These are phyloP conservation scores for Entonaema liquescens DNA, from an alignment of 495 filamentous ascomycete species.

Conservation along the genomic window DNA sequence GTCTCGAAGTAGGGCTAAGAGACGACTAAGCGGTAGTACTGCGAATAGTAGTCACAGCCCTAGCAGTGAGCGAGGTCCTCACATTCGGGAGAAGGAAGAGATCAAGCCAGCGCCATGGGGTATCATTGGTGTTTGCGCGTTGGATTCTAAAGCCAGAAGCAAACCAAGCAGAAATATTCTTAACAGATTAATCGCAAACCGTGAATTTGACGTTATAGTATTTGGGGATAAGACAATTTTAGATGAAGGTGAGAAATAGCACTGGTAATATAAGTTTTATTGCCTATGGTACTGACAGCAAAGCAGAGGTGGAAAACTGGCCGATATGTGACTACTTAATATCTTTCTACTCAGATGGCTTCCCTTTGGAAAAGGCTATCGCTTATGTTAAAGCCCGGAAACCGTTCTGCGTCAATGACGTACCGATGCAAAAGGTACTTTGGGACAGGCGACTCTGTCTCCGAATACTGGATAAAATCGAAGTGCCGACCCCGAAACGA, in stretches of 20 bases:
- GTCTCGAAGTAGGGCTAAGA: slow-evolving; percentile 76
- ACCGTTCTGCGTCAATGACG: slow-evolving; percentile 96
- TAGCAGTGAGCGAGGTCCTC: slow-evolving; percentile 61
- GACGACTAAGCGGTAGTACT: slow-evolving; percentile 80
- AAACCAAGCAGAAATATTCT: slow-evolving; percentile 96
- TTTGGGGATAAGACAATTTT: slow-evolving; percentile 99
- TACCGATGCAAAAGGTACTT: slow-evolving; percentile 97
- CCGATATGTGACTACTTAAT: slow-evolving; percentile 90
- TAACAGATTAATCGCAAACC: slow-evolving; percentile 85
- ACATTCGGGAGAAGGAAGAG: slow-evolving; percentile 59
- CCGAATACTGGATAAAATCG: slow-evolving; percentile 83
- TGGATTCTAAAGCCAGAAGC: slow-evolving; percentile 95
- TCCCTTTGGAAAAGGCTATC: slow-evolving; percentile 96
- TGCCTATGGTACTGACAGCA: slow-evolving; percentile 27
- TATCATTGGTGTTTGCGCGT: slow-evolving; percentile 89
- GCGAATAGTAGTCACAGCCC: slow-evolving; percentile 75
- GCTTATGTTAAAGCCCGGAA: slow-evolving; percentile 90
- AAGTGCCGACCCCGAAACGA: slow-evolving; percentile 85
- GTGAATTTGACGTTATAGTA: slow-evolving; percentile 94
- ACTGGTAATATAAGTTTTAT: neutral
- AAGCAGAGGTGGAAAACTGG: slow-evolving; percentile 73
- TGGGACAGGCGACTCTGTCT: slow-evolving; percentile 96
- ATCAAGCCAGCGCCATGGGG: slow-evolving; percentile 60
- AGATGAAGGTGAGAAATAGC: slow-evolving; percentile 72
- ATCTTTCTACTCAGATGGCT: slow-evolving; percentile 97